Conservation (phyloP, 2,329 filamentous ascomycete species). For the Alternaria ventricosa region DNA sequence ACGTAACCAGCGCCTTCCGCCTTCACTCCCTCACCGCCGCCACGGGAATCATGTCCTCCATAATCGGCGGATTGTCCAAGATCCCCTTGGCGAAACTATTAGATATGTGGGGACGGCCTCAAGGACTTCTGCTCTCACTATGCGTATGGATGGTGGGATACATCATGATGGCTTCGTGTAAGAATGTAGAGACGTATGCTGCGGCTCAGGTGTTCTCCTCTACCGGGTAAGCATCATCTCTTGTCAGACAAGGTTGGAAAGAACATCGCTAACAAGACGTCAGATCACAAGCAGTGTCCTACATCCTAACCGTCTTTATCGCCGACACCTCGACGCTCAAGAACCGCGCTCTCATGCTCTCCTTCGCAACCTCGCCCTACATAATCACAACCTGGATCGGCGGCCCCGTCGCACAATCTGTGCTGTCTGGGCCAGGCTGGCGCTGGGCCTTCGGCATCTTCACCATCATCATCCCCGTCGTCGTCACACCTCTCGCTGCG, state of each 20-base stretch:
- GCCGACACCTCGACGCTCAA: constrained; percentile 69
- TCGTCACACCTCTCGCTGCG: constrained; percentile 65
- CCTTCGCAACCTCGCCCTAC: constrained; percentile 68
- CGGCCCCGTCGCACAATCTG: constrained; percentile 62
- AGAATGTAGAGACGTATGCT: constrained; percentile 64
- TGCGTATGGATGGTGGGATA: constrained; percentile 44
- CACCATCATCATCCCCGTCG: constrained; percentile 66
- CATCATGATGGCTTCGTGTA: constrained; percentile 70
- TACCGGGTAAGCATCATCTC: constrained; percentile 53
- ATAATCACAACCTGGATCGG: constrained; percentile 70
- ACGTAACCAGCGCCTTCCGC: constrained; percentile 46
- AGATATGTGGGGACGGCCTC: constrained; percentile 44
- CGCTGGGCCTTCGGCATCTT: constrained; percentile 73
- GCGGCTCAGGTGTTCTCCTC: constrained; percentile 70
- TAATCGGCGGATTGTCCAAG: not conserved
- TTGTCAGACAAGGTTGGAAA: not conserved
- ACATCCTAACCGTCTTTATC: constrained; percentile 68
- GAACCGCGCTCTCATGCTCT: constrained; percentile 68
- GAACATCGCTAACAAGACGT: not conserved
- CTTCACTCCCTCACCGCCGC: constrained; percentile 42
- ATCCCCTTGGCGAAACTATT: not conserved
- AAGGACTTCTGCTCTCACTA: constrained; percentile 41
- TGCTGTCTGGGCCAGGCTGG: constrained; percentile 64
- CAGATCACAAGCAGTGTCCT: constrained; percentile 37
- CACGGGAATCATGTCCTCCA: constrained; percentile 11